Evolutionary conservation across 2,329 filamentous ascomycete species (phyloP), one percentile per base, ranked within the genome.

Genomic region (Plectosphaerella plurivora): DNA sequence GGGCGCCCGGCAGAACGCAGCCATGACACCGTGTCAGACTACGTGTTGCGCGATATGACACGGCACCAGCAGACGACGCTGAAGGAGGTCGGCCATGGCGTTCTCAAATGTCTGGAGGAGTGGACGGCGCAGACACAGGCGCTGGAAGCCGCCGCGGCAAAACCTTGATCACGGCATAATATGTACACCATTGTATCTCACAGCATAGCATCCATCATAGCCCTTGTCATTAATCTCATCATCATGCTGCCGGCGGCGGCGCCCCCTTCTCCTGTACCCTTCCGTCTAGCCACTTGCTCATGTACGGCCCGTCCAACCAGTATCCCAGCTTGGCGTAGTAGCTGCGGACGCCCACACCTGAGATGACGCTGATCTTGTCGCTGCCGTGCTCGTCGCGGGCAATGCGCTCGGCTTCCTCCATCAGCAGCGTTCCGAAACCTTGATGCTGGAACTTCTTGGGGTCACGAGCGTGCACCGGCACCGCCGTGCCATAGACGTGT

Each of bases 361-460:
- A 96, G 55, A 99, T 99, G 59, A 99, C 91, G 65, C 90, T 94
- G 52, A 99, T 91, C 78, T 99, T 99, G 55, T 81, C 80, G 61
- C 92, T 97, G 6, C 91, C 89, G 65, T 99, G 94, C 72, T 99
- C 94, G 58, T 97, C 88, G 51, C 90, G 82, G 1, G 95, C 93
- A 58, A 99, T 99, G 49, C 92, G 81, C 73, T 97, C 94, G 0
- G 94, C 95, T 73, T 97, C 93, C 65, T 97, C 93, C 95, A 99
- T 99, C 59, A 99, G 67, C 55, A 99, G 70, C 2, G 94, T 99
- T 47, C 94, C 94, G 60, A 96, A 99, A 0, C 94, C 94, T 68
- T 97, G 94, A 72, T 99, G 94, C 74, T 99, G 94, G 72, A 97
- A 97, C 72, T 97, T 97, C 70, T 89, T 87, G 18, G 93, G 91